phyloP scores from a whole-genome alignment of 2,329 filamentous ascomycete genomes.

The Arthrobotrys musiformis region DNA sequence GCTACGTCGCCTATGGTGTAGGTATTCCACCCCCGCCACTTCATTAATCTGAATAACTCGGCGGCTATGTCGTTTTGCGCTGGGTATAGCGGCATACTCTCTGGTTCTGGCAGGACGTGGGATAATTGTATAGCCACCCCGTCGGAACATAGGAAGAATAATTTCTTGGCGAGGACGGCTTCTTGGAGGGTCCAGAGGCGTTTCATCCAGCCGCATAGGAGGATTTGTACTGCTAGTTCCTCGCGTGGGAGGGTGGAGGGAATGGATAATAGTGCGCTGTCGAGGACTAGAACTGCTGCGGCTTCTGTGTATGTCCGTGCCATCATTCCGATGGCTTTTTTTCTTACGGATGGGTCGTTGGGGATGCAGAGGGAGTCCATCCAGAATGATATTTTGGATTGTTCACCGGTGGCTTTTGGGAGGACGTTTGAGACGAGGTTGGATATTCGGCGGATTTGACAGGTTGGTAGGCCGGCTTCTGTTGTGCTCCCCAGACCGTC shows the following conservation, averaged over 20 bases:
- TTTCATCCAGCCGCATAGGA: slow-evolving; percentile 62
- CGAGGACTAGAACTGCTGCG: not conserved
- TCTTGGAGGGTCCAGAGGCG: slow-evolving; percentile 64
- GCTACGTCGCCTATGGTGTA: not conserved
- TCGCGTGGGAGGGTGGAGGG: not conserved
- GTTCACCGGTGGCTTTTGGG: not conserved
- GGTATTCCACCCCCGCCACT: not conserved
- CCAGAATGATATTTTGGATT: not conserved
- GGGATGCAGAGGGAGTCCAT: not conserved
- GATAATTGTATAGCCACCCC: not conserved
- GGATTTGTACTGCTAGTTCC: not conserved
- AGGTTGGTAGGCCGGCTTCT: slow-evolving; percentile 1
- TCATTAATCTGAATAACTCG: not conserved
- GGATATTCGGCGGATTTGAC: not conserved
- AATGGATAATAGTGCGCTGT: not conserved
- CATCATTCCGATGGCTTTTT: slow-evolving; percentile 6
- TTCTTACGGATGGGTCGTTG: not conserved
- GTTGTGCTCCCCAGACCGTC: slow-evolving; percentile 23
- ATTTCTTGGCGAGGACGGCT: slow-evolving; percentile 60
- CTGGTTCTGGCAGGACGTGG: not conserved
- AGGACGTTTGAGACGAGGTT: not conserved
- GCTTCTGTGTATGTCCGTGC: not conserved
- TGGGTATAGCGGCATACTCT: not conserved
- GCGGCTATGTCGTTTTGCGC: not conserved
- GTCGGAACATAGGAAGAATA: slow-evolving; percentile 62